These are phyloP conservation scores for Globisporangium middletonii DNA, from an alignment of 352 stramenopile genomes.

Conservation along the genomic window DNA sequence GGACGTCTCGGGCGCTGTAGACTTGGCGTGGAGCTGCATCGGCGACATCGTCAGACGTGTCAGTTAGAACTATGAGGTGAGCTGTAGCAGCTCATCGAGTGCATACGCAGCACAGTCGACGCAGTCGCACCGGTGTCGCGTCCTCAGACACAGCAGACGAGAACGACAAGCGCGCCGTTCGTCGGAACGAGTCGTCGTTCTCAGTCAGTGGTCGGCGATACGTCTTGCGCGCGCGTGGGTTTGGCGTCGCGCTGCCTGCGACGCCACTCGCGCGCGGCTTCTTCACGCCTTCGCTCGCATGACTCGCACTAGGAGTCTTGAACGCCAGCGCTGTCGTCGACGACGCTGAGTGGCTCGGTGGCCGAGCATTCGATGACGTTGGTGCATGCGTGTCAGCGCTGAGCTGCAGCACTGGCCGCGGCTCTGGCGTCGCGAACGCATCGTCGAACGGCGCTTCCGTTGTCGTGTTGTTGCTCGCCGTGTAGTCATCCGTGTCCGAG, in stretches of 20 bases:
- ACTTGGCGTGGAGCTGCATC: constrained; percentile 1
- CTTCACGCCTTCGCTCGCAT: constrained; percentile 38
- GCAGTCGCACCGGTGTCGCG: constrained; percentile 35
- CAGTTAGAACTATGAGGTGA: no score
- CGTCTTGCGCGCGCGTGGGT: constrained; percentile 30
- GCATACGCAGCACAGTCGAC: neutral
- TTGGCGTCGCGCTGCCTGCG: constrained; percentile 24
- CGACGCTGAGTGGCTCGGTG: constrained; percentile 11
- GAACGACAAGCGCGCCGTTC: constrained; percentile 52
- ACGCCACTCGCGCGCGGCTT: constrained; percentile 39
- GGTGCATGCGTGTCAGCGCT: constrained; percentile 1
- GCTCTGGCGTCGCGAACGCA: constrained; percentile 27
- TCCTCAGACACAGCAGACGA: constrained; percentile 51
- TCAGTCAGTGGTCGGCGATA: constrained; percentile 47
- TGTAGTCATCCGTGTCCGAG: constrained; percentile 20
- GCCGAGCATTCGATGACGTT: constrained; percentile 2
- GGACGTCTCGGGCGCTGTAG: neutral
- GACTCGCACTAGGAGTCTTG: constrained; percentile 28
- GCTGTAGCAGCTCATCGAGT: no score
- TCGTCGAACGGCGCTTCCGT: constrained; percentile 18
- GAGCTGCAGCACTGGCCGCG: constrained; percentile 18
- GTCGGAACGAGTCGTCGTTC: constrained; percentile 44
- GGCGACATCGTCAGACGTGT: no score
- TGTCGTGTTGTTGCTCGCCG: constrained; percentile 14
- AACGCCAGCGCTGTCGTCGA: constrained; percentile 5